Conservation (phyloP, 345 rosid genomes). For the Lenwebbia sp. region DNA sequence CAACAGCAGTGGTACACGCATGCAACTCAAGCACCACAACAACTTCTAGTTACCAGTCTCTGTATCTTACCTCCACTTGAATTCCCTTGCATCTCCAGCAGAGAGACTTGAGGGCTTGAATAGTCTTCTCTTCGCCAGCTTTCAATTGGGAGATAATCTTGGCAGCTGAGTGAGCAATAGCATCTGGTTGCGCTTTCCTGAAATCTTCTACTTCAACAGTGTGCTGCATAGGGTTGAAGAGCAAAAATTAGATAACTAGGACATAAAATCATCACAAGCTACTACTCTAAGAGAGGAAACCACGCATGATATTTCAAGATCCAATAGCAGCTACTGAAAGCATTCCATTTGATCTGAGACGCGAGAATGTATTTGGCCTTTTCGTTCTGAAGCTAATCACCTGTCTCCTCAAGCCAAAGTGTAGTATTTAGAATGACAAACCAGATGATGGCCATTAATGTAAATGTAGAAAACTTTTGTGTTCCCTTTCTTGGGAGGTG, state of each 20-base stretch:
- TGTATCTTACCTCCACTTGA: slow-evolving; percentile 70
- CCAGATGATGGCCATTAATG: neutral
- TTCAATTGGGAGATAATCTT: slow-evolving; percentile 59
- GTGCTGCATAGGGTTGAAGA: slow-evolving; percentile 26
- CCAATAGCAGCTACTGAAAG: neutral
- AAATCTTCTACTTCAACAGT: slow-evolving; percentile 71
- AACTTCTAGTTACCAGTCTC: neutral
- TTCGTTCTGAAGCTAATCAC: neutral
- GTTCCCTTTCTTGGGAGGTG: neutral
- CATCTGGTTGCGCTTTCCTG: slow-evolving; percentile 71
- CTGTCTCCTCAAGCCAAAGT: neutral
- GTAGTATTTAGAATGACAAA: neutral
- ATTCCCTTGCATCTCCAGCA: slow-evolving; percentile 79
- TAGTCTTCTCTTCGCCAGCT: slow-evolving; percentile 54
- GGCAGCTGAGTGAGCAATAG: slow-evolving; percentile 55
- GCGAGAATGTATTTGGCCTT: neutral
- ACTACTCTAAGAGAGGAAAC: neutral
- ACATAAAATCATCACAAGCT: neutral
- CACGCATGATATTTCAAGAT: neutral
- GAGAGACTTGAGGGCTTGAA: slow-evolving; percentile 59
- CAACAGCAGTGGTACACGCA: neutral
- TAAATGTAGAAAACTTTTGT: neutral
- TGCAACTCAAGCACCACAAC: neutral
- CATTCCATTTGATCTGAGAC: neutral
- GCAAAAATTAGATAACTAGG: slow-evolving; percentile 12